Evolutionary conservation across 2,329 filamentous ascomycete genomes (phyloP).

Genomic region (Salinomyces thailandicus): DNA sequence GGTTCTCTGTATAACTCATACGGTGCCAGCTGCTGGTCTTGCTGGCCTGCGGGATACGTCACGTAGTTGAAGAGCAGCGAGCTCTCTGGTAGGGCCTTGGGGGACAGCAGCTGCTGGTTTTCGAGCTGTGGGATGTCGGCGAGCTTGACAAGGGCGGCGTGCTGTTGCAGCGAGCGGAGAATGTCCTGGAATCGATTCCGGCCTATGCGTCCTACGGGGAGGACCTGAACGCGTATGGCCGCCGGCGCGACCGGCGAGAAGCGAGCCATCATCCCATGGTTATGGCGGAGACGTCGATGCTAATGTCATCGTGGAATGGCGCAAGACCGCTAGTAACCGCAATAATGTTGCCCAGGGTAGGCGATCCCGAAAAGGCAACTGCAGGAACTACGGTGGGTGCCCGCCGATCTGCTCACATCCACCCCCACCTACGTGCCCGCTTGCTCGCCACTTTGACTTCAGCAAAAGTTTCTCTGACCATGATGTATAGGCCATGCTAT

Average conservation of each 20-base stretch:
- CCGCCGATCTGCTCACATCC: too few relatives aligned
- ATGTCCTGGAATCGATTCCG: slow-evolving; percentile 70
- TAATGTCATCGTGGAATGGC: too few relatives aligned
- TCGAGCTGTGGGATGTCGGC: slow-evolving; percentile 10
- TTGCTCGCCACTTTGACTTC: too few relatives aligned
- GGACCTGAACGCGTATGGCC: slow-evolving; percentile 74
- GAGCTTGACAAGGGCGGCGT: slow-evolving; percentile 57
- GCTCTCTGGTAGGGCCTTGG: slow-evolving; percentile 74
- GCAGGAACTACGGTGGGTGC: too few relatives aligned
- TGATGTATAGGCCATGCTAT: too few relatives aligned
- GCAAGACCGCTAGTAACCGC: too few relatives aligned
- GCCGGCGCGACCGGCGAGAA: slow-evolving; percentile 85
- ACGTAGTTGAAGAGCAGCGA: slow-evolving; percentile 81
- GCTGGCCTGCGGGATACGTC: slow-evolving; percentile 66
- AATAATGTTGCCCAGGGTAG: too few relatives aligned
- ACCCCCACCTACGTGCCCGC: too few relatives aligned
- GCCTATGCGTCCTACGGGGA: slow-evolving; percentile 80
- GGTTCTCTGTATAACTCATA: slow-evolving; percentile 87
- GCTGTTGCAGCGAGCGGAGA: slow-evolving; percentile 62
- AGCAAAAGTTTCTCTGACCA: too few relatives aligned
- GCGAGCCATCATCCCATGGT: too few relatives aligned
- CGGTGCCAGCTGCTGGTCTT: slow-evolving; percentile 68
- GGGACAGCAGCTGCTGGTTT: slow-evolving; percentile 48
- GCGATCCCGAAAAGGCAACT: too few relatives aligned
- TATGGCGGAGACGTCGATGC: too few relatives aligned